These are phyloP conservation scores for Debaryomyces sp. DNA, from an alignment of 1,139 yeast species.

Conservation along the genomic window DNA sequence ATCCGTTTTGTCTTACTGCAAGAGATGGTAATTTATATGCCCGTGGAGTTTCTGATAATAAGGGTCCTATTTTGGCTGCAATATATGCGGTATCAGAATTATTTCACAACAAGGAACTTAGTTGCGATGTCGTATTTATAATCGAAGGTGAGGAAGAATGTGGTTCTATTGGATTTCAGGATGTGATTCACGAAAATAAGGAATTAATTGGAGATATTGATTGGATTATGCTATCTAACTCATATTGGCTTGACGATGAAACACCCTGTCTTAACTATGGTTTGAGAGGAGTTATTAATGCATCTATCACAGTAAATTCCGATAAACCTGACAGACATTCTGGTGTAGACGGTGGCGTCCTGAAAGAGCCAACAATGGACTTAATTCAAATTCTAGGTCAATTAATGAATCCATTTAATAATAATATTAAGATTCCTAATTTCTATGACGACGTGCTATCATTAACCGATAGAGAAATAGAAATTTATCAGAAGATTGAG, in stretches of 20 bases:
- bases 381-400: conserved; percentile 70
- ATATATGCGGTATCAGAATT: conserved; percentile 85
- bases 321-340: conserved; percentile 90
- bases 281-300: conserved; percentile 85
- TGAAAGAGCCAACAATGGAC: conserved; percentile 88
- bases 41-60: conserved; percentile 92
- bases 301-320: conserved; percentile 68
- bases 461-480: conserved; percentile 56
- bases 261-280: conserved; percentile 95
- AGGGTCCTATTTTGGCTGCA: conserved; percentile 92
- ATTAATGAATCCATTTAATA: conserved; percentile 56
- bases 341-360: conserved; percentile 94
- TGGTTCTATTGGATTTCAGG: conserved; percentile 85
- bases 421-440: conserved; percentile 65
- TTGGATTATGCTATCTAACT: conserved; percentile 87
- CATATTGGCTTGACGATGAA: conserved; percentile 90
- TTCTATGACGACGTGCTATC: conserved; percentile 70
- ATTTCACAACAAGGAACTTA: conserved; percentile 51
- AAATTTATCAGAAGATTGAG: conserved; percentile 63
- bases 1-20: conserved; percentile 77
- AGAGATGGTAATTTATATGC: conserved; percentile 86
- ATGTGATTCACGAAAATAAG: conserved; percentile 55
- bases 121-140: conserved; percentile 76
- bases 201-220: conserved; percentile 69
- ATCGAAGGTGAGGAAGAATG: conserved; percentile 96